Percentiles rank a stretch among this genome's conserved stretches.
Conservation (phyloP, 495 filamentous ascomycete species). For the Achaetomiella virescens region DNA sequence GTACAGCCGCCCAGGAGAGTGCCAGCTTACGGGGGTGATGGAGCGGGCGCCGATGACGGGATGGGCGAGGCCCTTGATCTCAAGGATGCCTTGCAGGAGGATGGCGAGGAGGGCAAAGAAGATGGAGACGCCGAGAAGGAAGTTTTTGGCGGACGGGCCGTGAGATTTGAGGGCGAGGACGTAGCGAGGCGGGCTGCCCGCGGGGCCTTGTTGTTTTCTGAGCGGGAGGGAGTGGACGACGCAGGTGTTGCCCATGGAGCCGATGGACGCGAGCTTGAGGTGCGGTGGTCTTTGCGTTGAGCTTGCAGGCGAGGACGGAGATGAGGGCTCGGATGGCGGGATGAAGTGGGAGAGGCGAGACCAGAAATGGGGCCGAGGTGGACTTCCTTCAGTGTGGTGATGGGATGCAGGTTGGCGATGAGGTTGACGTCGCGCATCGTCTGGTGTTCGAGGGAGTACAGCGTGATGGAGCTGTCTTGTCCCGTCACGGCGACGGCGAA, state of each 20-base stretch:
- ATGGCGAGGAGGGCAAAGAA: constrained; percentile 52
- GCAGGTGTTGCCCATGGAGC: constrained; percentile 73
- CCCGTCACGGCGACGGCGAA: constrained; percentile 76
- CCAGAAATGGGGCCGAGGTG: constrained; percentile 84
- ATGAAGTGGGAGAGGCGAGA: constrained; percentile 65
- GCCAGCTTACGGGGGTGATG: constrained; percentile 26
- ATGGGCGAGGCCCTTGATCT: constrained; percentile 56
- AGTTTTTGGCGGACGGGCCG: constrained; percentile 40
- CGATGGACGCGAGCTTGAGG: constrained; percentile 74
- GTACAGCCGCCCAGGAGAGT: neutral
- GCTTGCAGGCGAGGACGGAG: constrained; percentile 31
- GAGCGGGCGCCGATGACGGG: constrained; percentile 45
- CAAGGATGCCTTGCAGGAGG: constrained; percentile 59
- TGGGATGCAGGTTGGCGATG: constrained; percentile 50
- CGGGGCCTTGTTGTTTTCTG: constrained; percentile 21
- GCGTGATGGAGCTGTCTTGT: constrained; percentile 71
- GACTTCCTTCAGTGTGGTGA: constrained; percentile 61
- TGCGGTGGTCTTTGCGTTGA: constrained; percentile 34
- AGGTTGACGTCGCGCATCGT: constrained; percentile 41
- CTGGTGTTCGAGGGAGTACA: constrained; percentile 64
- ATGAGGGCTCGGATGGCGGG: constrained; percentile 39
- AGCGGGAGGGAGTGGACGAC: constrained; percentile 82
- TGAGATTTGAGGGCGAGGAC: constrained; percentile 56
- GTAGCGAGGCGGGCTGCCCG: constrained; percentile 45
- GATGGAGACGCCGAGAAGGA: constrained; percentile 45